Evolutionary conservation across 164 flowering plant genomes (phyloP), one percentile per base, ranked within the genome.

Genomic region (Vitis labrusca): DNA sequence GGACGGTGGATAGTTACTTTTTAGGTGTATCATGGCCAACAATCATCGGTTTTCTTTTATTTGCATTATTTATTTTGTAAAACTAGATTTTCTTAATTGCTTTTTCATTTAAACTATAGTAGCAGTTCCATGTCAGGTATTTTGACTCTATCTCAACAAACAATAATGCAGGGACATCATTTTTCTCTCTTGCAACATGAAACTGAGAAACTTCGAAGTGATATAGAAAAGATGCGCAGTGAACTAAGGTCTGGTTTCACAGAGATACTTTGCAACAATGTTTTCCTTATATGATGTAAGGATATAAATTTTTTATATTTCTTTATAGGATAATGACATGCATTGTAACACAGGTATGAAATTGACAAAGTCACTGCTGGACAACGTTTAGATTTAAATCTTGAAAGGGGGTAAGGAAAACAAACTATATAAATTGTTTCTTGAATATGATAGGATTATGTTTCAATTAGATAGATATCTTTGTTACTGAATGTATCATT

Each of bases 211-310:
- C 87, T 86, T 57, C 82, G 82, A 63, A 76, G 75, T 71, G 97
- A 92, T 64, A 84, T 88, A 60, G 98, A 92, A 37, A 91, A 87
- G 73, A 88, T 91, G 87, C 92, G 93, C 50, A 90, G 87, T 77
- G 97, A 91, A 75, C 66, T 91, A 71, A 93, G 92, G 93, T 89
- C 32, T 65, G 81, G 50, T 17, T 73, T 19, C 7, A 15, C 15
- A 12, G n/a, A 50, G 23, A 50, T 67, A n/a, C 8, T 13, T 8
- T 56, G 11, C 62, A 32, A 5, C 19, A 48, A 9, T 55, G 62
- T 49, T 17, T 13, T 17, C 27, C 17, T 64, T 17, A n/a, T 47
- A 44, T 4, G 2, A 66, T 30, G 29, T 57, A 37, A 37, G 50
- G 9, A 9, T 16, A 9, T 11, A 14, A 16, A 2, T 57, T 19